Conservation (phyloP, 2,329 filamentous ascomycete genomes). For the Botrytis elliptica region DNA sequence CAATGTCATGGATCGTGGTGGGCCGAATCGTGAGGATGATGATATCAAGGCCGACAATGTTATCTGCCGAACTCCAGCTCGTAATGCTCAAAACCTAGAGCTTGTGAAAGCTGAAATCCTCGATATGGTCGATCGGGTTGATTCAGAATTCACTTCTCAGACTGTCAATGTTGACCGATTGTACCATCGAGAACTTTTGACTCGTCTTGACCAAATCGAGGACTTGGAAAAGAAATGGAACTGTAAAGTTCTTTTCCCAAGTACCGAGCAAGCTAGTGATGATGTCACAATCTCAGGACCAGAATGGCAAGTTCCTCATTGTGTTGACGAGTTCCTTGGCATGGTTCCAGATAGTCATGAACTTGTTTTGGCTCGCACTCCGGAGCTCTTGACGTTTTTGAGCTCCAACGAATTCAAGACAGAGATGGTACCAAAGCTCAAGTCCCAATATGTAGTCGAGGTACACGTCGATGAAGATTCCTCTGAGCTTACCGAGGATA, state of each 20-base stretch:
- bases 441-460: conserved; percentile 88
- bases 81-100: conserved; percentile 94
- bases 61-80: conserved; percentile 93
- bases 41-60: conserved; percentile 99
- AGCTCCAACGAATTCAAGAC: conserved; percentile 76
- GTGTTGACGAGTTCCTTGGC: conserved; percentile 91
- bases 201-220: conserved; percentile 84
- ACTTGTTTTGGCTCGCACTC: conserved; percentile 74
- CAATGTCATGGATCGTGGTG: conserved; percentile 94
- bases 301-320: conserved; percentile 96
- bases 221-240: conserved; percentile 99
- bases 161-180: conserved; percentile 90
- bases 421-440: conserved; percentile 80
- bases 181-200: conserved; percentile 91
- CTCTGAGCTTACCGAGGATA: conserved; percentile 57
- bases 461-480: conserved; percentile 69
- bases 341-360: conserved; percentile 98
- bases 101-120: conserved; percentile 98
- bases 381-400: conserved; percentile 77
- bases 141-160: conserved; percentile 95
- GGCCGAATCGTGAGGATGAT: conserved; percentile 92
- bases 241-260: conserved; percentile 98
- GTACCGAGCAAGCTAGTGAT: conserved; percentile 95
- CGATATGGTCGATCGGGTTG: conserved; percentile 87
- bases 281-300: conserved; percentile 93